phyloP scores from a whole-genome alignment of 345 rosid species.

The Sonneratia caseolaris region DNA sequence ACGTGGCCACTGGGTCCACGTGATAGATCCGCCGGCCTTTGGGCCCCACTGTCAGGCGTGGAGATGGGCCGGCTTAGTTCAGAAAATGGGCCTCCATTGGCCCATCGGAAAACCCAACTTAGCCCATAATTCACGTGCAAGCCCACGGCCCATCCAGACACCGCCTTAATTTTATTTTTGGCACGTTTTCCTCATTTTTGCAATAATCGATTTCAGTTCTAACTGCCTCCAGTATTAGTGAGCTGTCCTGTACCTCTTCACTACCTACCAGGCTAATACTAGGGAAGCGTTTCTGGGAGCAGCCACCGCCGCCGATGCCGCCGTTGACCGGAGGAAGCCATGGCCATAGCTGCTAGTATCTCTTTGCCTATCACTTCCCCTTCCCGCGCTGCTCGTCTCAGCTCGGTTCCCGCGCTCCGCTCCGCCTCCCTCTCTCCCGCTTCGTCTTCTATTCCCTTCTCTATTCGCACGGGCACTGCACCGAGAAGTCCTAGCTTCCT shows the following conservation, averaged over 20 bases:
- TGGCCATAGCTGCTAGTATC: constrained; percentile 5
- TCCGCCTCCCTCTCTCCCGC: background rate
- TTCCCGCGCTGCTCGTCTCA: constrained; percentile 1
- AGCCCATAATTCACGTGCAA: too few species aligned
- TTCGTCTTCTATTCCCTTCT: background rate
- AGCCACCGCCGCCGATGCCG: background rate
- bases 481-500: constrained; percentile 1
- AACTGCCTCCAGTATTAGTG: too few species aligned
- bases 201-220: too few species aligned
- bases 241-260: background rate
- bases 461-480: background rate
- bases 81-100: too few species aligned
- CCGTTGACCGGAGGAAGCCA: constrained; percentile 6
- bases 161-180: too few species aligned
- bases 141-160: too few species aligned
- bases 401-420: background rate
- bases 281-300: background rate
- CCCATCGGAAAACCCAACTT: too few species aligned
- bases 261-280: background rate
- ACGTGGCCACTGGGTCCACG: constrained; percentile 3
- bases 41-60: background rate
- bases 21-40: background rate
- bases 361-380: constrained; percentile 6
- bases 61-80: too few species aligned
- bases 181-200: too few species aligned